Percentiles rank a stretch among this genome's conserved stretches.
phyloP scores from a whole-genome alignment of 495 filamentous ascomycete genomes.

The Oidiodendron maius region DNA sequence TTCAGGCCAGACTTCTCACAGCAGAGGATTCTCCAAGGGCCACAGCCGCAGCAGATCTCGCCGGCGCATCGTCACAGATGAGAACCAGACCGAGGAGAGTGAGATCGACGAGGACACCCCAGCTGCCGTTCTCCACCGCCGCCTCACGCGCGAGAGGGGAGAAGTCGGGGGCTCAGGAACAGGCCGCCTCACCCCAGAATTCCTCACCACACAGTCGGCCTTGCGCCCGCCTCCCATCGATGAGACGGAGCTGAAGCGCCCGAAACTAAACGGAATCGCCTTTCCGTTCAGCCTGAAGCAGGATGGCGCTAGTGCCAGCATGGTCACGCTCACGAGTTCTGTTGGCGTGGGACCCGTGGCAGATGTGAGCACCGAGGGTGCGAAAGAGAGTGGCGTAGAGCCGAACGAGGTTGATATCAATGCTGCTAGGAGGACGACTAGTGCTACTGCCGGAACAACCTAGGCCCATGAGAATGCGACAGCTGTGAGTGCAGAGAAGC shows the following conservation, averaged over 20 bases:
- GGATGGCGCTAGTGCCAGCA: constrained; percentile 46
- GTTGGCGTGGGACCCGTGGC: constrained; percentile 8
- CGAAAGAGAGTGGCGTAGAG: constrained; percentile 7
- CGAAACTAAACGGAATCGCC: constrained; percentile 41
- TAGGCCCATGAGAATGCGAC: constrained; percentile 14
- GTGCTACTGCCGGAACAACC: no score
- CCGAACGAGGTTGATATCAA: background rate
- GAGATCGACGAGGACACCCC: constrained; percentile 28
- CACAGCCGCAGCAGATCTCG: constrained; percentile 28
- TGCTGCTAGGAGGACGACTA: background rate
- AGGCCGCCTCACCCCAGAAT: background rate
- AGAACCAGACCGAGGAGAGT: constrained; percentile 25
- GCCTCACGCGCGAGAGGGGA: constrained; percentile 13
- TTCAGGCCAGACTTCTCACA: constrained; percentile 28
- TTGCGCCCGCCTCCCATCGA: constrained; percentile 16
- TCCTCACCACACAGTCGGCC: background rate
- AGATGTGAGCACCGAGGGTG: constrained; percentile 12
- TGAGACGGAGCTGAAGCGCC: constrained; percentile 35
- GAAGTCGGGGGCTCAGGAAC: background rate
- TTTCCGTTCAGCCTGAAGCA: constrained; percentile 44
- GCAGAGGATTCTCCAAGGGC: constrained; percentile 2
- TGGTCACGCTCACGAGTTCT: constrained; percentile 37
- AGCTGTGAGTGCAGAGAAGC: constrained; percentile 13
- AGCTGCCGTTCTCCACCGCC: constrained; percentile 21
- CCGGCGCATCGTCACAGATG: constrained; percentile 34